phyloP scores from a whole-genome alignment of 225 moss, liverwort and hornwort genomes.

The Marchantia paleacea region DNA sequence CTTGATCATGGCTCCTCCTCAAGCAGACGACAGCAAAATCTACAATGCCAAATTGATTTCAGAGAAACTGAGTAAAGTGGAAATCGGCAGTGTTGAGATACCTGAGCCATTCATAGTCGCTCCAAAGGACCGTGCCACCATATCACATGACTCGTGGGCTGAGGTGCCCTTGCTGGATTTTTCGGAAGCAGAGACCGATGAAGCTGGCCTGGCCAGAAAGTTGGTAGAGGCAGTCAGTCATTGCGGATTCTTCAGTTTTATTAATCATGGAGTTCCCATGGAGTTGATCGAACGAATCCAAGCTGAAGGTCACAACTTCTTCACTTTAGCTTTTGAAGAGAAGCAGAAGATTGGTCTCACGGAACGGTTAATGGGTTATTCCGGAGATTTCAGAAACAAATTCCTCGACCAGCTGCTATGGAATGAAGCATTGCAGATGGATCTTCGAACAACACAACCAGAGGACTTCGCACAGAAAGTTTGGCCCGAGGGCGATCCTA shows the following conservation, averaged over 20 bases:
- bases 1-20: too few species aligned
- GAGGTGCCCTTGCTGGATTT: slow-evolving; percentile 31
- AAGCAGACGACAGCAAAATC: neutral
- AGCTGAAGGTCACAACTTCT: slow-evolving; percentile 47
- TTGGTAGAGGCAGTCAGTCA: slow-evolving; percentile 40
- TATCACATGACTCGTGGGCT: slow-evolving; percentile 4
- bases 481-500: slow-evolving; percentile 28
- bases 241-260: slow-evolving; percentile 67
- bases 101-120: neutral
- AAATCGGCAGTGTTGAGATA: neutral
- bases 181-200: slow-evolving; percentile 9
- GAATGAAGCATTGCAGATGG: slow-evolving; percentile 33
- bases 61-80: neutral
- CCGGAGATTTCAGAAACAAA: slow-evolving; percentile 19
- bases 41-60: neutral
- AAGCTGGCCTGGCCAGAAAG: slow-evolving; percentile 28
- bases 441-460: slow-evolving; percentile 8
- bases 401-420: slow-evolving; percentile 28
- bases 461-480: slow-evolving; percentile 12
- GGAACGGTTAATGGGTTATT: slow-evolving; percentile 25
- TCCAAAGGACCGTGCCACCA: neutral
- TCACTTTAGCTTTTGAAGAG: slow-evolving; percentile 44
- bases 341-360: slow-evolving; percentile 18
- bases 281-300: slow-evolving; percentile 28
- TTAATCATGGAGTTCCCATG: slow-evolving; percentile 53